A percentile compares a stretch with the other conserved stretches of the same genome.
Conservation (phyloP, 176 grass and related monocot genomes). For the Oryza longistaminata region DNA sequence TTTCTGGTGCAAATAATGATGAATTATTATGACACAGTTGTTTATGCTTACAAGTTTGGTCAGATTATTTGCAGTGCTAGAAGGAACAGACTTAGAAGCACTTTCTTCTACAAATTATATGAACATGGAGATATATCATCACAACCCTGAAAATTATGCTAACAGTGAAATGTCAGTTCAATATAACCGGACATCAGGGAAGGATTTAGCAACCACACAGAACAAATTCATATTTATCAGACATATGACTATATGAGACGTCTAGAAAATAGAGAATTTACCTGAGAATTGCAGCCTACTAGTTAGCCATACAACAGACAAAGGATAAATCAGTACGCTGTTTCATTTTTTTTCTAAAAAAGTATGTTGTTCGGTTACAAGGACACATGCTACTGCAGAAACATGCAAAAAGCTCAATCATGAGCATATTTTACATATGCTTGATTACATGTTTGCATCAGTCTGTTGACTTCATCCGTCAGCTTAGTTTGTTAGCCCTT, state of each 20-base stretch:
- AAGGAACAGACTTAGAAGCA: slow-evolving; percentile 16
- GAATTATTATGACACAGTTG: background rate
- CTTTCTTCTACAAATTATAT: slow-evolving; percentile 1
- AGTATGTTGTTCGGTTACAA: slow-evolving; percentile 8
- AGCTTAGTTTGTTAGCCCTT: slow-evolving; percentile 39
- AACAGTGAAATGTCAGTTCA: background rate
- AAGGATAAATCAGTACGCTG: slow-evolving; percentile 32
- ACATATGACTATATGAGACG: background rate
- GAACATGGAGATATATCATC: background rate
- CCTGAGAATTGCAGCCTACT: slow-evolving; percentile 3
- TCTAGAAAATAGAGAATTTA: slow-evolving; percentile 7
- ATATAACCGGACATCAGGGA: slow-evolving; percentile 2
- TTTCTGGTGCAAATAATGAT: slow-evolving; percentile 10
- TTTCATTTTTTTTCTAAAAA: background rate
- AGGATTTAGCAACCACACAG: slow-evolving; percentile 5
- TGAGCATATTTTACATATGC: slow-evolving; percentile 27
- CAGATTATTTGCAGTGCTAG: background rate
- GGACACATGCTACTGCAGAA: slow-evolving; percentile 9
- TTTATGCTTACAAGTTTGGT: slow-evolving; percentile 4
- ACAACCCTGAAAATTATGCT: slow-evolving; percentile 4
- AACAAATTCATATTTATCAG: slow-evolving; percentile 3
- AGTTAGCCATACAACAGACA: background rate
- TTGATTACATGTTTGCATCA: slow-evolving; percentile 36
- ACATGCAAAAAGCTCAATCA: slow-evolving; percentile 31
- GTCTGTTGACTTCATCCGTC: slow-evolving; percentile 25